Evolutionary conservation across 768 basidiomycete species (phyloP).

Genomic region (Krasilnikovozyma curviuscula): DNA sequence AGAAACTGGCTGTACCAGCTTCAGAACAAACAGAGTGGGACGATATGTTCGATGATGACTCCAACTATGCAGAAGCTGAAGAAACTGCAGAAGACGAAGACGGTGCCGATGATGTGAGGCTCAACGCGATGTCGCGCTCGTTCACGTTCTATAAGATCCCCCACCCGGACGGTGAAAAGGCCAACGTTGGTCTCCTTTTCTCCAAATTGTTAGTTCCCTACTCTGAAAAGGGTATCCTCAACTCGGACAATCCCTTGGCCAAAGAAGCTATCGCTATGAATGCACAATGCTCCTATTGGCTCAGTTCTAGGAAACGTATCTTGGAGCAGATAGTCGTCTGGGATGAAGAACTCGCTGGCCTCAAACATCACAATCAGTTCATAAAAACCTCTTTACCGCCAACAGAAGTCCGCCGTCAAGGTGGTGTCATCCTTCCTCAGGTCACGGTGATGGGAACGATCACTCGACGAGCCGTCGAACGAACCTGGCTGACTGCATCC

Average conservation of each 20-base stretch:
- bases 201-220: conserved; percentile 74
- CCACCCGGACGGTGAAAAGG: conserved; percentile 83
- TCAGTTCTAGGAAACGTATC: conserved; percentile 77
- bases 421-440: conserved; percentile 88
- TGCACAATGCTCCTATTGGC: conserved; percentile 93
- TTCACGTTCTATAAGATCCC: conserved; percentile 77
- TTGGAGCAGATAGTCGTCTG: conserved; percentile 83
- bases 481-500: conserved; percentile 93
- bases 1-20: background rate
- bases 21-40: background rate
- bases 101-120: background rate
- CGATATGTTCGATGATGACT: background rate
- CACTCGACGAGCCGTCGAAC: conserved; percentile 89
- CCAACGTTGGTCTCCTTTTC: conserved; percentile 86
- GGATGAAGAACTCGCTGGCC: too few relatives aligned
- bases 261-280: conserved; percentile 76
- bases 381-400: too few relatives aligned
- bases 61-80: background rate
- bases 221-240: conserved; percentile 67
- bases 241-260: conserved; percentile 53
- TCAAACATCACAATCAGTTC: too few relatives aligned
- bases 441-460: conserved; percentile 98
- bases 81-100: background rate
- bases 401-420: too few relatives aligned
- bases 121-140: conserved; percentile 29